Conservation (phyloP, 208 protist species). For the Polymyxa betae region DNA sequence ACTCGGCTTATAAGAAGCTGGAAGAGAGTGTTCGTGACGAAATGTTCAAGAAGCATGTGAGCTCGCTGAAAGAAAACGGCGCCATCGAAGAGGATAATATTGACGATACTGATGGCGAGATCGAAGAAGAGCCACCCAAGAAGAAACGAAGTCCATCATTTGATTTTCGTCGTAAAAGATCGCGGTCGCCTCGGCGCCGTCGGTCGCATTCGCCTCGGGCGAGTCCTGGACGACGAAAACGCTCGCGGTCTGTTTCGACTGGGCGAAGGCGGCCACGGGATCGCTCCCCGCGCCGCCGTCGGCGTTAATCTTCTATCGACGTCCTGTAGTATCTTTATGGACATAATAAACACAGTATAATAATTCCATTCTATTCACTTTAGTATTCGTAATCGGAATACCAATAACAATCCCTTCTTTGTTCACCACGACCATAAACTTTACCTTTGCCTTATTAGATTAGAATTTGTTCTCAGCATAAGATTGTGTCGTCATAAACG, state of each 20-base stretch:
- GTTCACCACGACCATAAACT: too few species aligned
- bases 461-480: too few species aligned
- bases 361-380: too few species aligned
- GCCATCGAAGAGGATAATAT: background rate
- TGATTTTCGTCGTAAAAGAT: constrained; percentile 12
- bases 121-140: constrained; percentile 32
- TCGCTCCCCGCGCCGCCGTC: background rate
- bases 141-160: background rate
- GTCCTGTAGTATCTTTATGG: too few species aligned
- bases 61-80: background rate
- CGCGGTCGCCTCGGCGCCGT: background rate
- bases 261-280: background rate
- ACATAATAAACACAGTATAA: too few species aligned
- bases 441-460: too few species aligned
- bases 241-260: background rate
- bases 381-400: too few species aligned
- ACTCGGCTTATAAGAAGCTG: constrained; percentile 35
- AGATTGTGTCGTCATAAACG: too few species aligned
- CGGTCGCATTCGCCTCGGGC: background rate
- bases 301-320: background rate
- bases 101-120: constrained; percentile 29
- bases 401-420: too few species aligned
- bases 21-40: background rate
- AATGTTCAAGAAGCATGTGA: constrained; percentile 24
- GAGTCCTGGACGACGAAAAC: background rate